Conservation (phyloP, 331 rosid genomes). For the Cydonia oblonga region DNA sequence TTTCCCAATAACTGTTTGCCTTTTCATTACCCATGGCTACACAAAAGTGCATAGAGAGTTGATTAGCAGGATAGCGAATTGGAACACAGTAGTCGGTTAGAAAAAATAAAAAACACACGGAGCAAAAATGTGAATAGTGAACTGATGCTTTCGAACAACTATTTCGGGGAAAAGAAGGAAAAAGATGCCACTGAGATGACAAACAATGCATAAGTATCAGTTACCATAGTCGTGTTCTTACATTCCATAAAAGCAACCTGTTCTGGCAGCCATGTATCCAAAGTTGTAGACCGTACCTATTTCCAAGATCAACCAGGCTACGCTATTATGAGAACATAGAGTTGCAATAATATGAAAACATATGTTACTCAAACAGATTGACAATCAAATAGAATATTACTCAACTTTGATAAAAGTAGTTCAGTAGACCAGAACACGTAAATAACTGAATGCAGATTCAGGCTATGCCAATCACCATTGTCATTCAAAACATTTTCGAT, state of each 20-base stretch:
- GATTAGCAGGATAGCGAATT: neutral
- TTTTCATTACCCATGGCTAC: slow-evolving; percentile 63
- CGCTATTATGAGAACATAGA: neutral
- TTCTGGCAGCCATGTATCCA: slow-evolving; percentile 93
- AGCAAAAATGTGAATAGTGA: neutral
- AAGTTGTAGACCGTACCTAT: slow-evolving; percentile 82
- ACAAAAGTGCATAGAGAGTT: slow-evolving; percentile 2
- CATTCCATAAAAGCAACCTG: slow-evolving; percentile 87
- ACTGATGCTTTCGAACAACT: slow-evolving; percentile 4
- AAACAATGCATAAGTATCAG: neutral
- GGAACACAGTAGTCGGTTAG: neutral
- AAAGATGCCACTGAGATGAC: neutral
- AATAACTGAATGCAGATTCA: neutral
- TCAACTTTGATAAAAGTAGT: neutral
- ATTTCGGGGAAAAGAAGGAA: neutral
- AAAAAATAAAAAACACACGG: too few relatives aligned
- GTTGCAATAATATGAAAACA: neutral
- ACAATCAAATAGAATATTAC: neutral
- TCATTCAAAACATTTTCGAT: neutral
- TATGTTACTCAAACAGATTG: neutral
- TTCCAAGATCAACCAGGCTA: slow-evolving; percentile 2
- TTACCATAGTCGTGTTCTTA: slow-evolving; percentile 28
- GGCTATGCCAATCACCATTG: neutral
- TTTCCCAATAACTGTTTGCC: slow-evolving; percentile 75
- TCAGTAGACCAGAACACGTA: neutral